Percentiles rank a stretch among this genome's conserved stretches.
phyloP scores from a whole-genome alignment of 108 stramenopile genomes.

The Discostella stelligeroides region DNA sequence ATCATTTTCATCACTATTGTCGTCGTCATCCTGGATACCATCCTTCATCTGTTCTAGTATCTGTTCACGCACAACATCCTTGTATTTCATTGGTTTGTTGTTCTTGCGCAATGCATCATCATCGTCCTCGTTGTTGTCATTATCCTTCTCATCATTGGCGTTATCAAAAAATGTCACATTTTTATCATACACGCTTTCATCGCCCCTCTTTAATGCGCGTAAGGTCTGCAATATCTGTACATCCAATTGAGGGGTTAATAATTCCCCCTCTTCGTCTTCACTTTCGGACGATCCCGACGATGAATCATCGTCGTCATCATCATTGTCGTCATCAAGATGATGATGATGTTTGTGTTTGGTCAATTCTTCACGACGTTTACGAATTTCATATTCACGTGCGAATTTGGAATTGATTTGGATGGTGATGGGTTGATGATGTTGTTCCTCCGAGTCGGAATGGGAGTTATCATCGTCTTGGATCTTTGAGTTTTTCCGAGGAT shows the following conservation, averaged over 20 bases:
- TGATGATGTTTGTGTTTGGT: conserved; percentile 28
- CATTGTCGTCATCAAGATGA: conserved; percentile 36
- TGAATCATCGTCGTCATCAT: conserved; percentile 52
- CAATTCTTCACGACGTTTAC: conserved; percentile 80
- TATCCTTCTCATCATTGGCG: conserved; percentile 42
- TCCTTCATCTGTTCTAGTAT: conserved; percentile 87
- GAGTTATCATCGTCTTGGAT: conserved; percentile 9
- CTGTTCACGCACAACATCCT: conserved; percentile 96
- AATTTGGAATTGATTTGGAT: conserved; percentile 68
- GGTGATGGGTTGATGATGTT: conserved; percentile 2
- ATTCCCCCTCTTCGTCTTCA: conserved; percentile 79
- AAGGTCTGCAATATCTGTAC: conserved; percentile 79
- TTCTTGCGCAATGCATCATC: conserved; percentile 19
- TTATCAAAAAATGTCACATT: conserved; percentile 63
- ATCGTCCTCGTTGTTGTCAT: conserved; percentile 21
- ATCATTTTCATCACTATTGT: conserved; percentile 17
- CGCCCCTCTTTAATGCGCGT: conserved; percentile 75
- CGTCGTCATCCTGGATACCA: conserved; percentile 28
- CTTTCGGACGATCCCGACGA: conserved; percentile 33
- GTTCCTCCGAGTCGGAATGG: background rate
- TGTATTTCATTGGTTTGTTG: conserved; percentile 69
- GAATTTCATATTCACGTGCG: conserved; percentile 68
- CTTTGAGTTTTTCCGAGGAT: background rate
- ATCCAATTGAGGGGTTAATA: conserved; percentile 73
- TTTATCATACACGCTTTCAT: conserved; percentile 76